These are phyloP conservation scores for Ephemerocybe angulata DNA, from an alignment of 768 basidiomycete species.

Conservation along the genomic window DNA sequence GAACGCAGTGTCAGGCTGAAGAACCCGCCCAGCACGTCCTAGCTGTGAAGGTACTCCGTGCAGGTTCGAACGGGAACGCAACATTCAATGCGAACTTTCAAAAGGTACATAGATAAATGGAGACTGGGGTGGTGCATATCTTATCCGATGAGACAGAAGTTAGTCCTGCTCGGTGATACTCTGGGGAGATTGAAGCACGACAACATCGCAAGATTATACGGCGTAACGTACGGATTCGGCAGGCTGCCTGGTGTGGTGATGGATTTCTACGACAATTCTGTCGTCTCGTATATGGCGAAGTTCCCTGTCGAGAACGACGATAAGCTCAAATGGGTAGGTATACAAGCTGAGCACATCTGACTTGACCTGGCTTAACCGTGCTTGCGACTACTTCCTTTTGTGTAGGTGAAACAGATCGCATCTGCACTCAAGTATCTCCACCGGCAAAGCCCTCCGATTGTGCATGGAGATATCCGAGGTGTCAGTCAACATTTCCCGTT, in stretches of 20 bases:
- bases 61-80: background rate
- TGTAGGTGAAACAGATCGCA: background rate
- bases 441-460: background rate
- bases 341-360: background rate
- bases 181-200: conserved; percentile 19
- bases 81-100: background rate
- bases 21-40: background rate
- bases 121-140: background rate
- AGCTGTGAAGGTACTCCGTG: background rate
- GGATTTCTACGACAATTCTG: conserved; percentile 19
- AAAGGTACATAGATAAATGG: background rate
- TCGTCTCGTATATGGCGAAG: conserved; percentile 10
- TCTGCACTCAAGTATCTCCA: conserved; percentile 13
- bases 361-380: background rate
- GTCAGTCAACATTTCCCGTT: conserved; percentile 26
- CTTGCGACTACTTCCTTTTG: background rate
- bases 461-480: conserved; percentile 1
- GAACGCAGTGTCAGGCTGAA: background rate
- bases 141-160: background rate
- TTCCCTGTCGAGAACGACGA: background rate
- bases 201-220: conserved; percentile 21
- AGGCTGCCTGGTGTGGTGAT: conserved; percentile 24
- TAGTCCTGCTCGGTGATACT: background rate
- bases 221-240: conserved; percentile 13
- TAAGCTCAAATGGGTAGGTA: background rate